These are phyloP conservation scores for Mycosphaerella arachidis DNA, from an alignment of 2,329 filamentous ascomycete species.

Conservation along the genomic window DNA sequence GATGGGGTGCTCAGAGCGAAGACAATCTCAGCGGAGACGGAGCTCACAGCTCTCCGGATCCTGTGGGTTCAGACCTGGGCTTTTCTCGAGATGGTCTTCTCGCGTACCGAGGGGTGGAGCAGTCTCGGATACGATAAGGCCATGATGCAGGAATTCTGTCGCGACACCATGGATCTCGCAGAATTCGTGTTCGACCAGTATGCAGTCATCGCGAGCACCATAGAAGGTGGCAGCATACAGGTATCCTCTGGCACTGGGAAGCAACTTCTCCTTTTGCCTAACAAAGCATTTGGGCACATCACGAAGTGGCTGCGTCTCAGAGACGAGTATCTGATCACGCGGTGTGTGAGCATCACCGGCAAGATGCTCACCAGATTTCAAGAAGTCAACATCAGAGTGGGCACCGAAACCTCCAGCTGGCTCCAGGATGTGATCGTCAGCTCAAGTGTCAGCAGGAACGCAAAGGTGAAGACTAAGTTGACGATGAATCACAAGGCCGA, in stretches of 20 bases:
- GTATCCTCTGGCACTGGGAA: constrained; percentile 37
- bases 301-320: constrained; percentile 80
- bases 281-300: constrained; percentile 61
- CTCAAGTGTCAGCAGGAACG: constrained; percentile 23
- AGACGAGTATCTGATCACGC: constrained; percentile 77
- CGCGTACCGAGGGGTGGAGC: constrained; percentile 80
- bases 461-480: constrained; percentile 70
- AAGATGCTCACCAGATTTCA: constrained; percentile 81
- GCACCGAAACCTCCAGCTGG: constrained; percentile 54
- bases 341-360: constrained; percentile 74
- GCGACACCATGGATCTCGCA: constrained; percentile 91
- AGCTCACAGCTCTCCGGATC: constrained; percentile 62
- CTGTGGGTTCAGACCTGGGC: constrained; percentile 87
- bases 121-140: constrained; percentile 63
- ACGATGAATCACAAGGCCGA: constrained; percentile 80
- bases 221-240: constrained; percentile 41
- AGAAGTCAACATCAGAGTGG: constrained; percentile 67
- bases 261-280: constrained; percentile 61
- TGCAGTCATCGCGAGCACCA: constrained; percentile 70
- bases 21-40: constrained; percentile 51
- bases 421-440: constrained; percentile 62
- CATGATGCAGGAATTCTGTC: constrained; percentile 85
- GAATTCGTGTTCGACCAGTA: constrained; percentile 81
- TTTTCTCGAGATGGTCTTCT: constrained; percentile 73
- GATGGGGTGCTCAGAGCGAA: constrained; percentile 58